Evolutionary conservation across 495 filamentous ascomycete species (phyloP).

Genomic region (Trichoderma orchidacearum): DNA sequence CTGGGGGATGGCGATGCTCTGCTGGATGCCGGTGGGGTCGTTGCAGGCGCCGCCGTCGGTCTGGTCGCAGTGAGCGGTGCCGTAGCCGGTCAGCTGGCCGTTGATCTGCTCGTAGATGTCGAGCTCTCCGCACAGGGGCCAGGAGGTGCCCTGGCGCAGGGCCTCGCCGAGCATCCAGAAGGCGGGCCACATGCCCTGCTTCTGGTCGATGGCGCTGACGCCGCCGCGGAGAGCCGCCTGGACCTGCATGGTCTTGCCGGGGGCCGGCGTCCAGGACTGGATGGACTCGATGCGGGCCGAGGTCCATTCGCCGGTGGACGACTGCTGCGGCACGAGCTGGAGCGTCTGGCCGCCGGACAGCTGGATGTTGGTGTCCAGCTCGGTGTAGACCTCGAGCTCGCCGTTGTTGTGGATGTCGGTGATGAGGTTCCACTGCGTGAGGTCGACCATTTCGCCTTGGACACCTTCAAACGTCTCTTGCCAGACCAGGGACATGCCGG

Average conservation of each 20-base stretch:
- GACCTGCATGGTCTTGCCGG: constrained; percentile 25
- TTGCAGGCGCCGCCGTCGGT: constrained; percentile 28
- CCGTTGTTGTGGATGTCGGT: constrained; percentile 22
- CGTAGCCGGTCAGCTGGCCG: constrained; percentile 26
- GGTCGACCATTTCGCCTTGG: constrained; percentile 12
- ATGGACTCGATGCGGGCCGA: constrained; percentile 35
- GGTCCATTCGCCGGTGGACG: constrained; percentile 26
- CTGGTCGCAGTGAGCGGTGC: constrained; percentile 34
- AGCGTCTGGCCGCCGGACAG: constrained; percentile 20
- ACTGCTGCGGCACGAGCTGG: constrained; percentile 25
- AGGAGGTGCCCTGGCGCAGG: constrained; percentile 32
- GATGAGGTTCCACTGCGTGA: constrained; percentile 14
- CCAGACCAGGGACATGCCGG: constrained; percentile 16
- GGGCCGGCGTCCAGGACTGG: constrained; percentile 22
- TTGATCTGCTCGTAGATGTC: constrained; percentile 40
- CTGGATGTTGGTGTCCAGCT: constrained; percentile 17
- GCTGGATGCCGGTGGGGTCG: constrained; percentile 24
- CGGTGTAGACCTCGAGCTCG: constrained; percentile 19
- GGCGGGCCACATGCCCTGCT: constrained; percentile 40
- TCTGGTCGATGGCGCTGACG: constrained; percentile 9
- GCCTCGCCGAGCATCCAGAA: constrained; percentile 39
- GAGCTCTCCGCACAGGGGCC: constrained; percentile 36
- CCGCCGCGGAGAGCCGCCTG: constrained; percentile 30
- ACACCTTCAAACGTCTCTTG: constrained; percentile 16
- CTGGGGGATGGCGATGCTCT: constrained; percentile 13